Evolutionary conservation across 1,284 basidiomycete species (phyloP).

Genomic region (Ustilago trichophora): DNA sequence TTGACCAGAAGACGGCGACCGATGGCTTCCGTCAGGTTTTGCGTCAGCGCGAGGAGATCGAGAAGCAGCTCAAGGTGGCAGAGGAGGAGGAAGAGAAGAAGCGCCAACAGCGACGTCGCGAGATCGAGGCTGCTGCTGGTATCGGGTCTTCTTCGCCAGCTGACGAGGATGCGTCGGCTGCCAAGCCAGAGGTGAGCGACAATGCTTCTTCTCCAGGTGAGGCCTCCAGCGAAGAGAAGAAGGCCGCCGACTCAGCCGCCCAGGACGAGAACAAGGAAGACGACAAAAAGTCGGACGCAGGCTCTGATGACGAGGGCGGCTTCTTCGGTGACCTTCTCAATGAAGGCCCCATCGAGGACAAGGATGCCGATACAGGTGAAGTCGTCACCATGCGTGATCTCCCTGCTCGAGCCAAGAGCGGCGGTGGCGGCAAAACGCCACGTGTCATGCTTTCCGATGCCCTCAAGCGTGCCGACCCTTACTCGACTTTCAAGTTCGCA

Average conservation of each 20-base stretch:
- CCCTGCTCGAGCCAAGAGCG: slow-evolving; percentile 53
- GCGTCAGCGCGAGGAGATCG: slow-evolving; percentile 47
- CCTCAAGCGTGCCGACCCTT: slow-evolving; percentile 72
- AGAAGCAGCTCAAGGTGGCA: slow-evolving; percentile 44
- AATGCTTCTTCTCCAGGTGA: neutral
- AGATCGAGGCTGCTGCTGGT: slow-evolving; percentile 68
- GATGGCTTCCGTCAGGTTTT: slow-evolving; percentile 51
- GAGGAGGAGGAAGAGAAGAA: slow-evolving; percentile 48
- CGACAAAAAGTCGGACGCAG: slow-evolving; percentile 13
- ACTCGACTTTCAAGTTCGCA: slow-evolving; percentile 77
- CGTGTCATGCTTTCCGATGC: slow-evolving; percentile 57
- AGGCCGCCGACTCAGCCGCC: neutral
- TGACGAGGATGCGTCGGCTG: neutral
- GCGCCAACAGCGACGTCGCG: slow-evolving; percentile 68
- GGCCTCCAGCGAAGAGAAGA: neutral
- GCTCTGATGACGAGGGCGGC: slow-evolving; percentile 69
- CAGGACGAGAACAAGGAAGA: slow-evolving; percentile 1
- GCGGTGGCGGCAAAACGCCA: slow-evolving; percentile 55
- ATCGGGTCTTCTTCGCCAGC: slow-evolving; percentile 4
- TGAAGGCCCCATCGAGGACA: slow-evolving; percentile 78
- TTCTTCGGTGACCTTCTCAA: slow-evolving; percentile 82
- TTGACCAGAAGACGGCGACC: slow-evolving; percentile 49
- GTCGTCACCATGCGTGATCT: slow-evolving; percentile 43
- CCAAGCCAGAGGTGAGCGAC: neutral
- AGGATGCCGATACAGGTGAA: slow-evolving; percentile 42